Evolutionary conservation across 1,284 basidiomycete species (phyloP).

Genomic region (Sphagnurus paluster): DNA sequence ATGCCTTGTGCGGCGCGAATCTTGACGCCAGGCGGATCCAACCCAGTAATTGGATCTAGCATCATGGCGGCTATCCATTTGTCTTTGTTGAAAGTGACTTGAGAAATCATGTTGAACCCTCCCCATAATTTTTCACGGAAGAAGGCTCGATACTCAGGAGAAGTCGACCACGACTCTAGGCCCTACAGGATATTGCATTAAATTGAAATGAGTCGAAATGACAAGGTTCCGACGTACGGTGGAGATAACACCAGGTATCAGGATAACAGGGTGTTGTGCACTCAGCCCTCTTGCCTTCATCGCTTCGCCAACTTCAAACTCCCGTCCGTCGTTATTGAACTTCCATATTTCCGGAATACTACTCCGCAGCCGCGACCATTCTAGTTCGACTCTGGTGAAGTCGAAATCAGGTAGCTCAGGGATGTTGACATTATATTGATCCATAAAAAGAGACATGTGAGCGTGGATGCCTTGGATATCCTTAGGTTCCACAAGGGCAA

Average conservation of each 20-base stretch:
- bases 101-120: constrained; percentile 82
- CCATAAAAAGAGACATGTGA: constrained; percentile 52
- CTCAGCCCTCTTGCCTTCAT: constrained; percentile 66
- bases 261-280: constrained; percentile 77
- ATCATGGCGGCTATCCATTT: constrained; percentile 91
- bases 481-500: constrained; percentile 59
- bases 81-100: constrained; percentile 75
- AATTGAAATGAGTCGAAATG: background rate
- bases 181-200: constrained; percentile 44
- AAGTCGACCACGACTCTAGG: constrained; percentile 85
- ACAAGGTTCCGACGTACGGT: constrained; percentile 46
- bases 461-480: constrained; percentile 60
- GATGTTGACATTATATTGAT: constrained; percentile 57
- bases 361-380: constrained; percentile 66
- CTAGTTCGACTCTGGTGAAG: constrained; percentile 61
- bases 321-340: constrained; percentile 78
- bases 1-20: constrained; percentile 91
- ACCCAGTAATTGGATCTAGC: constrained; percentile 88
- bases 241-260: constrained; percentile 81
- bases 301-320: constrained; percentile 81
- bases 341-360: constrained; percentile 78
- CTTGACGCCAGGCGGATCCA: constrained; percentile 89
- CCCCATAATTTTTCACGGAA: constrained; percentile 90
- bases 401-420: constrained; percentile 61
- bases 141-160: constrained; percentile 74